Conservation (phyloP, 192 early-diverging fungal genomes). For the Linnemannia exigua region DNA sequence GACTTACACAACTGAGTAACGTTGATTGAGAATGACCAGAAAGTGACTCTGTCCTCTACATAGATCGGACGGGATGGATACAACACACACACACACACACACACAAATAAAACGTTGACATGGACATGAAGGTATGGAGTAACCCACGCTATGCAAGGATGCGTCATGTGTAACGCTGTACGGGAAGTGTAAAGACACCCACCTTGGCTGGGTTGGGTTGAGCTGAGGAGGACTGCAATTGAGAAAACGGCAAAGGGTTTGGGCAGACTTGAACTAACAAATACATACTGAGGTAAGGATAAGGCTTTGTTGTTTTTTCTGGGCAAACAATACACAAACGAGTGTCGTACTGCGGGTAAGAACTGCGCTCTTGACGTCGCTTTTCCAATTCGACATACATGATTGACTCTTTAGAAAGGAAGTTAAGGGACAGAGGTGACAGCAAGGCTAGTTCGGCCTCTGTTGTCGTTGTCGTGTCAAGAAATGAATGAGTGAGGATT, state of each 20-base stretch:
- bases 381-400: neutral
- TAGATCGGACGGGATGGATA: neutral
- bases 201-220: neutral
- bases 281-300: neutral
- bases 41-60: neutral
- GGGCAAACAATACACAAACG: neutral
- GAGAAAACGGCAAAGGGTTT: neutral
- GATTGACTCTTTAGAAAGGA: neutral
- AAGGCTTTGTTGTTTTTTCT: neutral
- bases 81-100: neutral
- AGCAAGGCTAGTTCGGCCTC: no score
- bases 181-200: neutral
- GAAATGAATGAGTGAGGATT: no score
- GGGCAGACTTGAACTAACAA: neutral
- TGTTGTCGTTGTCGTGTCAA: no score
- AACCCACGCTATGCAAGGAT: neutral
- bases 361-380: neutral
- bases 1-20: neutral
- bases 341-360: neutral
- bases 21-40: no score
- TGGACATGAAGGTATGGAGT: neutral
- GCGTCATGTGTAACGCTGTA: neutral
- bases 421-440: no score
- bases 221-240: no score
- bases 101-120: neutral